phyloP scores from a whole-genome alignment of 1,284 basidiomycete species.

The Cutaneotrichosporon spelunceum region DNA sequence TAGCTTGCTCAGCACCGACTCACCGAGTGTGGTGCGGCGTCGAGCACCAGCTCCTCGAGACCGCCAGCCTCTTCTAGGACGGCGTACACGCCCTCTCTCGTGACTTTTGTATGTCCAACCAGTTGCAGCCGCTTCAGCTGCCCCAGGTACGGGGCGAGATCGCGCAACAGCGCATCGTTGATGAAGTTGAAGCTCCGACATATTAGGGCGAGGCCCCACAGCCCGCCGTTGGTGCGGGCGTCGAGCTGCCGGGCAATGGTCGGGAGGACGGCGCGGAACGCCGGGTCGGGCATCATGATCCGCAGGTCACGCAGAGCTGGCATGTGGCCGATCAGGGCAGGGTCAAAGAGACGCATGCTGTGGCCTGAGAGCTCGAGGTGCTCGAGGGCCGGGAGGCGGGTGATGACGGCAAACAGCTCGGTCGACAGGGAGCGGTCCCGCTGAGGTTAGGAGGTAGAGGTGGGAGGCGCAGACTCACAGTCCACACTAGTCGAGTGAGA shows the following conservation, averaged over 20 bases:
- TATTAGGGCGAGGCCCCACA: conserved; percentile 42
- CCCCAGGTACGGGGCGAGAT: conserved; percentile 30
- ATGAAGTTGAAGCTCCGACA: conserved; percentile 23
- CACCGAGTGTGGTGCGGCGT: conserved; percentile 40
- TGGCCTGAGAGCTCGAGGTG: conserved; percentile 48
- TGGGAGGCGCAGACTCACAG: conserved; percentile 29
- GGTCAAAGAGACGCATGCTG: conserved; percentile 40
- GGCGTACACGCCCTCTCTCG: conserved; percentile 33
- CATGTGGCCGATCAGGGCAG: conserved; percentile 31
- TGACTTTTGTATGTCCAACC: conserved; percentile 42
- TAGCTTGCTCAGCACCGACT: conserved; percentile 7
- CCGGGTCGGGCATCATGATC: conserved; percentile 48
- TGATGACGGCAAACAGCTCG: conserved; percentile 34
- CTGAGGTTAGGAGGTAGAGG: conserved; percentile 21
- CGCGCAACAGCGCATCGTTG: conserved; percentile 37
- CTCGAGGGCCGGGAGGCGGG: conserved; percentile 26
- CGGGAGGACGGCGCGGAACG: conserved; percentile 29
- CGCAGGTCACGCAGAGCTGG: conserved; percentile 39
- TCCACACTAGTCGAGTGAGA: conserved; percentile 46
- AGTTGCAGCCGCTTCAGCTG: conserved; percentile 39
- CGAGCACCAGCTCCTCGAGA: conserved; percentile 43
- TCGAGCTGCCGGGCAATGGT: conserved; percentile 27
- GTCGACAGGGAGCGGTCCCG: conserved; percentile 44
- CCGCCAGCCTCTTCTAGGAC: conserved; percentile 29
- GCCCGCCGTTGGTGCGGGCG: conserved; percentile 26